Conservation (phyloP, 768 basidiomycete species). For the Lyophyllum decastes region DNA sequence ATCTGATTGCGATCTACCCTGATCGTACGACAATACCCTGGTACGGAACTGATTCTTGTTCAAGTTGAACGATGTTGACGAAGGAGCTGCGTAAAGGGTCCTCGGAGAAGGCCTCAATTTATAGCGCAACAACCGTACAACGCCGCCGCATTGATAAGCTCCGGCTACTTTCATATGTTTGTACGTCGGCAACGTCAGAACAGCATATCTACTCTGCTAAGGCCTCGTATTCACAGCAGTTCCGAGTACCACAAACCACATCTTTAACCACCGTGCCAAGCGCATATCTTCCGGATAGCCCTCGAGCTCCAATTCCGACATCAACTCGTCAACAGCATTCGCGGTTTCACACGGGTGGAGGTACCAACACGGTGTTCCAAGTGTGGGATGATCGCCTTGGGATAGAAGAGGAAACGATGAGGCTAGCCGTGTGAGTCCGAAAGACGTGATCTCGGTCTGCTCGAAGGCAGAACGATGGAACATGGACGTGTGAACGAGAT, state of each 20-base stretch:
- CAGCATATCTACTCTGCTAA: constrained; percentile 2
- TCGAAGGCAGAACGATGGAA: constrained; percentile 53
- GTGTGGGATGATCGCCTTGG: constrained; percentile 83
- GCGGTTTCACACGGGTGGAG: constrained; percentile 86
- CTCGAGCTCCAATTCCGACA: constrained; percentile 45
- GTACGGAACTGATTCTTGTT: constrained; percentile 1
- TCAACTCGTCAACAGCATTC: constrained; percentile 65
- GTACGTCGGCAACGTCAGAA: not conserved
- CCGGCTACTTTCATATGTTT: constrained; percentile 21
- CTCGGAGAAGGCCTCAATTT: constrained; percentile 1
- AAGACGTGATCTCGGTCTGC: constrained; percentile 47
- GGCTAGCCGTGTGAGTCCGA: constrained; percentile 50
- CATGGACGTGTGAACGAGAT: constrained; percentile 58
- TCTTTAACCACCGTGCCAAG: constrained; percentile 58
- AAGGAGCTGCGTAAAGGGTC: not conserved
- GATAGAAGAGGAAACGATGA: constrained; percentile 76
- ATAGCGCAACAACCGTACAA: not conserved
- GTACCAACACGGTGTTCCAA: constrained; percentile 79
- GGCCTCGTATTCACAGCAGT: constrained; percentile 57
- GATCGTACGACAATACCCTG: constrained; percentile 41
- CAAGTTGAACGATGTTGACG: constrained; percentile 1
- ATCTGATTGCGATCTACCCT: constrained; percentile 24
- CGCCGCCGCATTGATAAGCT: constrained; percentile 10
- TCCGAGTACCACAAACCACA: constrained; percentile 79
- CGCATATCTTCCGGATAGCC: constrained; percentile 30